Evolutionary conservation across 768 basidiomycete genomes (phyloP).

Genomic region (Baorangia bicolor): DNA sequence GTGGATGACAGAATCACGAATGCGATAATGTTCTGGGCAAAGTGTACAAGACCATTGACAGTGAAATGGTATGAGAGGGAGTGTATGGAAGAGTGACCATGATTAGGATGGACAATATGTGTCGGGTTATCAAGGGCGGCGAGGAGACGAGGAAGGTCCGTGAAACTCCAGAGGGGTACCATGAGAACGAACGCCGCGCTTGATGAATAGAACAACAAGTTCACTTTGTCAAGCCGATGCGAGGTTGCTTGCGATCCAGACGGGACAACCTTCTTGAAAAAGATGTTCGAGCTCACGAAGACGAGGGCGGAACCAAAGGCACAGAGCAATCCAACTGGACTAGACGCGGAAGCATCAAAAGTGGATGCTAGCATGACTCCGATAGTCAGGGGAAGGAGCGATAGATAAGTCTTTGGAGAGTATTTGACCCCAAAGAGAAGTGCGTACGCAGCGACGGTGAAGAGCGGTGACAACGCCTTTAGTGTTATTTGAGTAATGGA

Average conservation of each 20-base stretch:
- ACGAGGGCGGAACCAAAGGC: slow-evolving; percentile 96
- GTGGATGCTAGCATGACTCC: slow-evolving; percentile 98
- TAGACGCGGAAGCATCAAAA: slow-evolving; percentile 88
- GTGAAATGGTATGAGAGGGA: slow-evolving; percentile 81
- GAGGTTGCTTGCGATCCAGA: slow-evolving; percentile 45
- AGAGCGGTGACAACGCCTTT: slow-evolving; percentile 93
- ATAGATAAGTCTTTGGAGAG: slow-evolving; percentile 86
- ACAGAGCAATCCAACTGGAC: slow-evolving; percentile 82
- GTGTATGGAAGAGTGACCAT: slow-evolving; percentile 50
- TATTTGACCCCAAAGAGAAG: slow-evolving; percentile 93
- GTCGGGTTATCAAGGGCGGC: slow-evolving; percentile 39
- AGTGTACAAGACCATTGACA: slow-evolving; percentile 95
- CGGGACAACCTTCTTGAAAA: slow-evolving; percentile 99
- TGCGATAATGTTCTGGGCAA: slow-evolving; percentile 95
- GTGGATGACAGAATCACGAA: slow-evolving; percentile 95
- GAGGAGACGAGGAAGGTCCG: slow-evolving; percentile 74
- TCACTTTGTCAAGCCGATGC: slow-evolving; percentile 95
- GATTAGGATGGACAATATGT: slow-evolving; percentile 45
- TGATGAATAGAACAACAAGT: slow-evolving; percentile 91
- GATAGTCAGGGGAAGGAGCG: slow-evolving; percentile 89
- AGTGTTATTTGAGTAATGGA: slow-evolving; percentile 1
- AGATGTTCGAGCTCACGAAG: slow-evolving; percentile 98
- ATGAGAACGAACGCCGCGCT: slow-evolving; percentile 93
- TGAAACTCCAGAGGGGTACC: slow-evolving; percentile 93
- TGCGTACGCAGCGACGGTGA: slow-evolving; percentile 96